A percentile compares a stretch with the other conserved stretches of the same genome.
These are phyloP conservation scores for Xanthoparmelia taractica DNA, from an alignment of 495 filamentous ascomycete species.

Conservation along the genomic window DNA sequence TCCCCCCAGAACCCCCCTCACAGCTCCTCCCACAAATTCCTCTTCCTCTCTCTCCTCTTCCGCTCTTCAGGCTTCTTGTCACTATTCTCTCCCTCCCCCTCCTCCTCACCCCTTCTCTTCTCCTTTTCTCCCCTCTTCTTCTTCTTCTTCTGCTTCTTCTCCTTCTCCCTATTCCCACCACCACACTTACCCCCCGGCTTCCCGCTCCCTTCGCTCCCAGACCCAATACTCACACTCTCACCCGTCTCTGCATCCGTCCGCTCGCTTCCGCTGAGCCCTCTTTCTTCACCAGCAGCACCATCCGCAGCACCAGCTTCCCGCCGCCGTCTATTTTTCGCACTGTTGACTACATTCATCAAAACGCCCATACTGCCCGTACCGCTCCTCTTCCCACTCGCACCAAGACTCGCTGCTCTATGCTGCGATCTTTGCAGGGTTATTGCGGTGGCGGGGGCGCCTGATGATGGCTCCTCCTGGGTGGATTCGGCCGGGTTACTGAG, in stretches of 20 bases:
- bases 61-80: neutral
- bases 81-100: neutral
- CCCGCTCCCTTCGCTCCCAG: neutral
- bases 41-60: neutral
- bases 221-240: neutral
- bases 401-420: neutral
- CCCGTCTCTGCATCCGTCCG: neutral
- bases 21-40: constrained; percentile 14
- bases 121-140: neutral
- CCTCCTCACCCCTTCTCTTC: neutral
- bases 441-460: neutral
- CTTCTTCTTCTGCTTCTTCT: constrained; percentile 1
- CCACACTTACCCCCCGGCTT: neutral
- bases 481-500: neutral
- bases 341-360: constrained; percentile 13
- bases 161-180: neutral
- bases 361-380: constrained; percentile 12
- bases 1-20: neutral
- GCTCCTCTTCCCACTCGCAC: neutral
- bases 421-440: neutral
- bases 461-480: too few relatives aligned
- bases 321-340: constrained; percentile 6
- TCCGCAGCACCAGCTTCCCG: neutral
- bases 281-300: neutral
- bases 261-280: neutral